phyloP scores from a whole-genome alignment of 176 grass and related monocot species.

The Musa acuminata region DNA sequence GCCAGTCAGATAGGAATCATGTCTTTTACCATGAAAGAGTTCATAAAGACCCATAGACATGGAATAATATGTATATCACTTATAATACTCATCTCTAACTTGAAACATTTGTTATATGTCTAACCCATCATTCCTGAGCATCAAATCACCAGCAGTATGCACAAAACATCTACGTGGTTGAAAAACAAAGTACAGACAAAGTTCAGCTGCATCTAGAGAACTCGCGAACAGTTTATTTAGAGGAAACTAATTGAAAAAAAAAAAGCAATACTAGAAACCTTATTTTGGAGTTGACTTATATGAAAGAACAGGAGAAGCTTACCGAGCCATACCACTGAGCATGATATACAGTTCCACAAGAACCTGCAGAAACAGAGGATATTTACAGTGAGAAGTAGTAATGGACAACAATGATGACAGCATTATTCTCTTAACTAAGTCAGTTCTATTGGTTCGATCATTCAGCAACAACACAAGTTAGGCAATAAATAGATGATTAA shows the following conservation, averaged over 20 bases:
- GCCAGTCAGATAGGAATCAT: no score
- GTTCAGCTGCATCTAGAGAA: background rate
- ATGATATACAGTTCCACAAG: constrained; percentile 96
- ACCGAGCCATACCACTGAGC: constrained; percentile 98
- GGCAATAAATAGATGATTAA: background rate
- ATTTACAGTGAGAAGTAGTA: background rate
- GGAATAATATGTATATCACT: no score
- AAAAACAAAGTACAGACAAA: constrained; percentile 3
- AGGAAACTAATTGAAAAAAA: no score
- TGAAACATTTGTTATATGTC: no score
- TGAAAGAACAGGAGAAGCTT: constrained; percentile 26
- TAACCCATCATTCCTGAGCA: background rate
- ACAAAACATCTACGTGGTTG: background rate
- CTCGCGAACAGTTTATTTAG: background rate
- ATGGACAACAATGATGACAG: background rate
- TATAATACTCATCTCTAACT: no score
- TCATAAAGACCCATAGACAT: no score
- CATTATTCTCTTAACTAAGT: background rate
- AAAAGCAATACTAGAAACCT: background rate
- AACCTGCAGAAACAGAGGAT: constrained; percentile 49
- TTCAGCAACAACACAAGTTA: no score
- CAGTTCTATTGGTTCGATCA: background rate
- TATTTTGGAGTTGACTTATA: background rate
- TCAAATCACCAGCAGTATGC: background rate
- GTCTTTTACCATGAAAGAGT: no score